Conservation (phyloP, 1,284 basidiomycete genomes). For the Fomitiporia mediterranea region DNA sequence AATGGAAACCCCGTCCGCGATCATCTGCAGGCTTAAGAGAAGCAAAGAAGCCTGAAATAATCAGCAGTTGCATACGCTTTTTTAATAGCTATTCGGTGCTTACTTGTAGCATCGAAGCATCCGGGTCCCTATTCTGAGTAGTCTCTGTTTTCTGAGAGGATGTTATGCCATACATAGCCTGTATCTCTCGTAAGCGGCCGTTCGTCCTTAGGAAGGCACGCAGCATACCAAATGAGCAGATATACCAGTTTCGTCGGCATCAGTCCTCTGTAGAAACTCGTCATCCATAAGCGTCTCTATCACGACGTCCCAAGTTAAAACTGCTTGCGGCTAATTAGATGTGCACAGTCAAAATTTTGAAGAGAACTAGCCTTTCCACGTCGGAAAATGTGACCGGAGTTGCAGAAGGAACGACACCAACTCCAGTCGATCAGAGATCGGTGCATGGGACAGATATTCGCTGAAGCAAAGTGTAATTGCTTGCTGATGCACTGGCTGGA, state of each 20-base stretch:
- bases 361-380: slow-evolving; percentile 56
- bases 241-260: slow-evolving; percentile 36
- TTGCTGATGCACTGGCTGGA: slow-evolving; percentile 59
- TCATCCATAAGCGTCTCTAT: slow-evolving; percentile 54
- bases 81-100: slow-evolving; percentile 22
- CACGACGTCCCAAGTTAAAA: slow-evolving; percentile 58
- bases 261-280: slow-evolving; percentile 40
- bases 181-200: background rate
- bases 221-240: slow-evolving; percentile 39
- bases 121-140: slow-evolving; percentile 35
- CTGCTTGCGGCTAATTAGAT: too few relatives aligned
- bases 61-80: slow-evolving; percentile 4
- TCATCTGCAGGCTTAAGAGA: slow-evolving; percentile 57
- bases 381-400: slow-evolving; percentile 57
- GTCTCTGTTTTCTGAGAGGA: slow-evolving; percentile 23
- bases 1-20: slow-evolving; percentile 53
- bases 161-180: slow-evolving; percentile 48
- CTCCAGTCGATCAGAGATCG: slow-evolving; percentile 50
- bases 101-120: slow-evolving; percentile 45
- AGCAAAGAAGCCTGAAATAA: slow-evolving; percentile 46
- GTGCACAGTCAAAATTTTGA: too few relatives aligned
- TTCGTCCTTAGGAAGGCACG: background rate
- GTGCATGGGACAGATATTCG: slow-evolving; percentile 50
- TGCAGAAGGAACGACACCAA: slow-evolving; percentile 59
- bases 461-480: slow-evolving; percentile 63